These are phyloP conservation scores for Coemansia sp. DNA, from an alignment of 192 early-diverging fungal species.

Conservation along the genomic window DNA sequence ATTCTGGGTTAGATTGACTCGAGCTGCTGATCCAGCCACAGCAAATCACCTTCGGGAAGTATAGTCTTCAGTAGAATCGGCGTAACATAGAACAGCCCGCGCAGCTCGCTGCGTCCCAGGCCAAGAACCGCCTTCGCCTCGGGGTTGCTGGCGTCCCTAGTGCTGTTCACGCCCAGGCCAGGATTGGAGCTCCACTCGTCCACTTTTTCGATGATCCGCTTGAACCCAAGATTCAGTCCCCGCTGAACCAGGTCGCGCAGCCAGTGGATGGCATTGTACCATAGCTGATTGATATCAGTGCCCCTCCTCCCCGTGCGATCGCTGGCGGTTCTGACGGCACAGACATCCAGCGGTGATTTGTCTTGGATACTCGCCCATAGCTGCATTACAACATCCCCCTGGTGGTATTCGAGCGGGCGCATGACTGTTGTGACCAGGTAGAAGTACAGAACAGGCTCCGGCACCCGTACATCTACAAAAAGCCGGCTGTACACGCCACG, in stretches of 20 bases:
- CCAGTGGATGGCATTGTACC: slow-evolving; percentile 25
- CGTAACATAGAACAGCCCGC: slow-evolving; percentile 6
- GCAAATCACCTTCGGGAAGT: background rate
- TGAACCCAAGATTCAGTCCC: background rate
- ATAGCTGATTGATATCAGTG: slow-evolving; percentile 7
- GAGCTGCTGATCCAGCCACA: slow-evolving; percentile 13
- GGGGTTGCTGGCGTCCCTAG: too few relatives aligned
- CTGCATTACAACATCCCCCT: slow-evolving; percentile 6
- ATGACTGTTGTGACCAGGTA: slow-evolving; percentile 27
- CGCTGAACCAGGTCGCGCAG: slow-evolving; percentile 8
- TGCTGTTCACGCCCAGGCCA: too few relatives aligned
- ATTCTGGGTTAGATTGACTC: too few relatives aligned
- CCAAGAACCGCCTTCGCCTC: slow-evolving; percentile 19
- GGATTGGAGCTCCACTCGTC: slow-evolving; percentile 17
- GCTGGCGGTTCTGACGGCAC: background rate
- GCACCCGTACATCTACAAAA: slow-evolving; percentile 2
- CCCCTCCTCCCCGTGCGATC: slow-evolving; percentile 5
- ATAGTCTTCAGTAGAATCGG: slow-evolving; percentile 12
- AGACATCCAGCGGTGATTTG: background rate
- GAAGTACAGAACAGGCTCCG: slow-evolving; percentile 23
- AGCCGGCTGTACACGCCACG: slow-evolving; percentile 1
- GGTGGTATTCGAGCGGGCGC: slow-evolving; percentile 4
- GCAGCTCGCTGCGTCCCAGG: slow-evolving; percentile 16
- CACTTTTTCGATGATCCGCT: slow-evolving; percentile 11
- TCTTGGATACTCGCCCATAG: slow-evolving; percentile 23